Percentiles rank a stretch among this genome's conserved stretches.
These are phyloP conservation scores for Russula foetens DNA, from an alignment of 768 basidiomycete genomes.

Conservation along the genomic window DNA sequence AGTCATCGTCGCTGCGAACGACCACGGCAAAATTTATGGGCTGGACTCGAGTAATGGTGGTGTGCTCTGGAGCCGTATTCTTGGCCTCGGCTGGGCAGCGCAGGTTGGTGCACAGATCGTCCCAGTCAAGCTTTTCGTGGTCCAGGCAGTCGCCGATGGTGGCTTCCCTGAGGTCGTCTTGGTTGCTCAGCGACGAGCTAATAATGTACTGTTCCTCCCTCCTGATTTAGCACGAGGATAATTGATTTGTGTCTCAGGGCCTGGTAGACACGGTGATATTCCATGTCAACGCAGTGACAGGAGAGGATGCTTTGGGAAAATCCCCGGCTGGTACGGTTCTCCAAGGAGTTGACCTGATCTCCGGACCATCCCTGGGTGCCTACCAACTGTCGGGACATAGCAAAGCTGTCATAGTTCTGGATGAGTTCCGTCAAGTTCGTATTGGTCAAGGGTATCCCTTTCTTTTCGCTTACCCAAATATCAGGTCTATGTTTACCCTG, in stretches of 20 bases:
- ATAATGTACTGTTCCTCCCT: slow-evolving; percentile 39
- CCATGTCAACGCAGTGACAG: slow-evolving; percentile 72
- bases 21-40: slow-evolving; percentile 69
- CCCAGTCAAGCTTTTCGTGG: slow-evolving; percentile 54
- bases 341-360: slow-evolving; percentile 53
- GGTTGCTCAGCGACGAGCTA: slow-evolving; percentile 50
- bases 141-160: slow-evolving; percentile 40
- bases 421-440: slow-evolving; percentile 67
- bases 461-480: neutral
- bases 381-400: slow-evolving; percentile 39
- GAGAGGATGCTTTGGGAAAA: slow-evolving; percentile 41
- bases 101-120: slow-evolving; percentile 45
- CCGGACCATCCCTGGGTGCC: slow-evolving; percentile 50
- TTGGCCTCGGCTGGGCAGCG: slow-evolving; percentile 65
- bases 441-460: neutral
- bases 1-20: slow-evolving; percentile 64
- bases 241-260: slow-evolving; percentile 30
- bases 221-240: neutral
- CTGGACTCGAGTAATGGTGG: slow-evolving; percentile 73
- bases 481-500: slow-evolving; percentile 62
- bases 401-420: slow-evolving; percentile 57
- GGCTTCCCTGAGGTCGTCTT: slow-evolving; percentile 50
- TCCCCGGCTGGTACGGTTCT: slow-evolving; percentile 33
- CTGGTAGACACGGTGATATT: slow-evolving; percentile 67
- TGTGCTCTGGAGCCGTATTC: slow-evolving; percentile 70